Conservation (phyloP, 2,329 filamentous ascomycete species). For the Penicillium polonicum region DNA sequence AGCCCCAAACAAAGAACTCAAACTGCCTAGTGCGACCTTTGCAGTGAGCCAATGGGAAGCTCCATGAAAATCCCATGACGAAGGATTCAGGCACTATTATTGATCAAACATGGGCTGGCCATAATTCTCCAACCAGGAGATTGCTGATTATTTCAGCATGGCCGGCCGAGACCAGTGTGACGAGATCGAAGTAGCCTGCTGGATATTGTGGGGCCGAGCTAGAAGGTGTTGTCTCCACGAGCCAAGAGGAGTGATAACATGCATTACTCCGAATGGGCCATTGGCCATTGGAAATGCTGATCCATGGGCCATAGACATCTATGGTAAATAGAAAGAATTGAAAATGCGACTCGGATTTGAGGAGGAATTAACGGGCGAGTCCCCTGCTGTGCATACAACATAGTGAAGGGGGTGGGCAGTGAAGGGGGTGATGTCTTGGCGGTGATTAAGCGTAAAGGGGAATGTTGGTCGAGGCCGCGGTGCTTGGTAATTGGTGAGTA, state of each 20-base stretch:
- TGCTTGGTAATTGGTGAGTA: conserved; percentile 15
- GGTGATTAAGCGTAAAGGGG: conserved; percentile 3
- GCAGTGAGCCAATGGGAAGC: conserved; percentile 8
- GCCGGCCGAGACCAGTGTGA: conserved; percentile 12
- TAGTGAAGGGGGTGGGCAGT: not conserved
- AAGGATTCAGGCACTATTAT: conserved; percentile 1
- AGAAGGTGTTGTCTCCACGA: not conserved
- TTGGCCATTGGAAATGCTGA: not conserved
- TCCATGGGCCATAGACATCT: not conserved
- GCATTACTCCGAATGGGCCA: not conserved
- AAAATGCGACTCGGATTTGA: not conserved
- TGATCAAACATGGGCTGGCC: conserved; percentile 3
- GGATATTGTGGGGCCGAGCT: not conserved
- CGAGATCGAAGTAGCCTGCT: not conserved
- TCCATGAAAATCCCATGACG: not conserved
- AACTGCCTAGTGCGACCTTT: not conserved
- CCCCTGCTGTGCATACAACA: not conserved
- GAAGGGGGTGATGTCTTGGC: conserved; percentile 6
- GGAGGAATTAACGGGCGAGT: not conserved
- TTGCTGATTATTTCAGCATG: conserved; percentile 18
- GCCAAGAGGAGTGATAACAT: not conserved
- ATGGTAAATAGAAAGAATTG: not conserved
- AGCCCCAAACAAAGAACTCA: not conserved
- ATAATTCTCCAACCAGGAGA: conserved; percentile 11
- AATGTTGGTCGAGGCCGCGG: conserved; percentile 13